Base-by-base conservation (phyloP, 2,329 filamentous ascomycete genomes). In the Botrytis aclada region DNA sequence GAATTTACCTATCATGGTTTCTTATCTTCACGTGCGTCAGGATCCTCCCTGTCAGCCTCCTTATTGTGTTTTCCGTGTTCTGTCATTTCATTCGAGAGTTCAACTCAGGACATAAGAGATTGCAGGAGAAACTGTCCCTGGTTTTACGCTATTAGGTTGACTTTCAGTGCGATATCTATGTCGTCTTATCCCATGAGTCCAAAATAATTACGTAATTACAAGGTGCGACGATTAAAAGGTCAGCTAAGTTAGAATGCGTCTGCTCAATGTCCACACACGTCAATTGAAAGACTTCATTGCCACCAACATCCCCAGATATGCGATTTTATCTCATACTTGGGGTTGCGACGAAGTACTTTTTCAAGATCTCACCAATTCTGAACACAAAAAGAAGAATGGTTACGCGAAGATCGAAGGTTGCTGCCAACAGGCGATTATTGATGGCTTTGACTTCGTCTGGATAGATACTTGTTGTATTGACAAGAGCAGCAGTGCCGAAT, bases 391-490 rank as follows among this genome's bases (percentile, higher is more conserved):
- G 4, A 70, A 61, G 67, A 43, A 56, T 29, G 37, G 54, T 16
- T 70, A 61, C 22, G 9, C 34, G 54, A 70, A 70, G n/a, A 61
- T 70, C 16, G 39, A 60, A 14, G 47, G 47, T 41, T 70, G 67
- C n/a, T 37, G 34, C 34, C 47, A 7, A 22, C 54, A 45, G 14
- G 67, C 67, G 10, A 64, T 64, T 8, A 34, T 25, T n/a, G 64
- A 69, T 37, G 7, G 22, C 32, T 54, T 32, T 34, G 51, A 41
- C 25, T 72, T 39, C 5, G 25, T 73, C 51, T 71, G 69, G 74
- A 74, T 75, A 51, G 74, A 75, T 66, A 74, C 74, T 41, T 74
- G 75, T 29, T 74, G 72, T 66, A 74, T 75, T 43, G 74, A 75
- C 51, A 76, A 75, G 64, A 69, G 56, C 18, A 74, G 69, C 63